phyloP scores from a whole-genome alignment of 768 basidiomycete genomes.

The Mrakia blollopis region DNA sequence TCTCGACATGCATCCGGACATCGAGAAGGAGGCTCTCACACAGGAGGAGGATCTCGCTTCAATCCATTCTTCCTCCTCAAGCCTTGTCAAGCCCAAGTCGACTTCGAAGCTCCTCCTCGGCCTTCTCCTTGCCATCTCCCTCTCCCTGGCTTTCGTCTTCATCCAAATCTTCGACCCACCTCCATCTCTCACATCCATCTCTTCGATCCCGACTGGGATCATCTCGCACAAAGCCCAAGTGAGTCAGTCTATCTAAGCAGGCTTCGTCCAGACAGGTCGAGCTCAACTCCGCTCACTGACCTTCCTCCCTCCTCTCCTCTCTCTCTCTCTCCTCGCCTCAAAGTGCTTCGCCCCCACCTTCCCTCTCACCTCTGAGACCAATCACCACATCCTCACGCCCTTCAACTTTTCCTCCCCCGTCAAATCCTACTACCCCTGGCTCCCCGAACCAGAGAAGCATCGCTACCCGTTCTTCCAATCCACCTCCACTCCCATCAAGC shows the following conservation, averaged over 20 bases:
- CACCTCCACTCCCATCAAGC: neutral
- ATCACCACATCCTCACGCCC: constrained; percentile 36
- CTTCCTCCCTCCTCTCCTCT: neutral
- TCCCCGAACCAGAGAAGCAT: constrained; percentile 59
- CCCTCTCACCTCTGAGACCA: constrained; percentile 61
- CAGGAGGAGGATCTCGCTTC: neutral
- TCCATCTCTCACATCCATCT: neutral
- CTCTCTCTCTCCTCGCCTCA: neutral
- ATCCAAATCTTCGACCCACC: neutral
- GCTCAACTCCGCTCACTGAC: neutral
- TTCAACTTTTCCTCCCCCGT: constrained; percentile 39
- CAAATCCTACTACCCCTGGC: constrained; percentile 62
- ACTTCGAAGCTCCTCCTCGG: neutral
- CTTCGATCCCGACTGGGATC: neutral
- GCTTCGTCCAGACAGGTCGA: neutral
- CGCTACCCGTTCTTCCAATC: constrained; percentile 34
- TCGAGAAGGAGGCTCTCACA: neutral
- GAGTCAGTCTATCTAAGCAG: neutral
- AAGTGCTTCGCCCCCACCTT: constrained; percentile 43
- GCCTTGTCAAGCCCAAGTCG: neutral
- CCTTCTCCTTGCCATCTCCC: neutral
- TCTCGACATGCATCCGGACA: neutral
- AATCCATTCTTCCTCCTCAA: neutral
- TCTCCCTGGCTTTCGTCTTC: neutral
- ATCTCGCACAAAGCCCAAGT: neutral